Evolutionary conservation across 139 green algal species (phyloP).

Genomic region (Monoraphidium neglectum): DNA sequence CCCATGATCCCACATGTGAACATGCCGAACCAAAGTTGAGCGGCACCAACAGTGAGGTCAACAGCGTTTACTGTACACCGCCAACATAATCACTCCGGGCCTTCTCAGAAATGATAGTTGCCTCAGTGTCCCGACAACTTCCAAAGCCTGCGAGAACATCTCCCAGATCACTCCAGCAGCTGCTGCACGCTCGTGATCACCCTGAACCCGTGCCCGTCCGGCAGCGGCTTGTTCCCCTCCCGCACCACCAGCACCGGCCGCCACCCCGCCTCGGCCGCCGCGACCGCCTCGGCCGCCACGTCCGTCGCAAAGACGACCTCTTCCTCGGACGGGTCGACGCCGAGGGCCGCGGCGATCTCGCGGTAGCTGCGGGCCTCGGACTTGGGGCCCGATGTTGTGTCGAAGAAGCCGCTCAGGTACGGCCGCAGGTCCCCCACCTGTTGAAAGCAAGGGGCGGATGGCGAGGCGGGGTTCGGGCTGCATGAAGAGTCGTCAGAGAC

Average conservation of each 20-base stretch:
- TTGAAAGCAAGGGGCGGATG: too few relatives aligned
- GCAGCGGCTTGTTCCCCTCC: conserved; percentile 80
- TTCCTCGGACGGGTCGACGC: conserved; percentile 49
- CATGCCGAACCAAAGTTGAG: too few relatives aligned
- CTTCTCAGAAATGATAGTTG: too few relatives aligned
- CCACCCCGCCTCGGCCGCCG: conserved; percentile 80
- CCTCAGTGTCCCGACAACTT: too few relatives aligned
- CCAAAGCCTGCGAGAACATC: too few relatives aligned
- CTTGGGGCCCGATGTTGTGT: conserved; percentile 89
- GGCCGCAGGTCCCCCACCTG: conserved; percentile 84
- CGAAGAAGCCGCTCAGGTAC: conserved; percentile 93
- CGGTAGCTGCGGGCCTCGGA: conserved; percentile 67
- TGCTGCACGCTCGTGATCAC: conserved; percentile 59
- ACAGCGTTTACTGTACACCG: too few relatives aligned
- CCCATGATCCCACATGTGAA: too few relatives aligned
- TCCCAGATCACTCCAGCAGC: conserved; percentile 39
- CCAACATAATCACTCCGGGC: too few relatives aligned
- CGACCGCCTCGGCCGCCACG: conserved; percentile 76
- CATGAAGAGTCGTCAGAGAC: too few relatives aligned
- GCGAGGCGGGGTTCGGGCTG: neutral
- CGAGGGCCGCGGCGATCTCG: conserved; percentile 85
- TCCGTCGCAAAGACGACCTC: conserved; percentile 93
- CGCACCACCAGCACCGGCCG: conserved; percentile 71
- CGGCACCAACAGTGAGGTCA: too few relatives aligned
- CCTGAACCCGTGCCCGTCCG: conserved; percentile 53